Conservation (phyloP, 345 rosid genomes). For the Hibiscus mutabilis region DNA sequence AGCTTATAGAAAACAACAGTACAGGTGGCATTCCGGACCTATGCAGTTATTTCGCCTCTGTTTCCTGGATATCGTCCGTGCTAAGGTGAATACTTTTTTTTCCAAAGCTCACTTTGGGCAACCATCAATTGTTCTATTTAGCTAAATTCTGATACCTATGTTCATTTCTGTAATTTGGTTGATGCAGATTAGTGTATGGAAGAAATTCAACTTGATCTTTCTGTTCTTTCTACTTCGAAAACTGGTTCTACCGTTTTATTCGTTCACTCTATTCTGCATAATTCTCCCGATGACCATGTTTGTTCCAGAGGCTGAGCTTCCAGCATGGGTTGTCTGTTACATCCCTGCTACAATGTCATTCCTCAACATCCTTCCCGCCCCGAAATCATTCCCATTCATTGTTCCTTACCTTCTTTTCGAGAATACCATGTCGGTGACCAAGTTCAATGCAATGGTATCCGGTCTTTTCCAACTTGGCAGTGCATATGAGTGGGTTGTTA, state of each 20-base stretch:
- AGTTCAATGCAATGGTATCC: constrained; percentile 91
- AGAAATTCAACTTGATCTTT: constrained; percentile 88
- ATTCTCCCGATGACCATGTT: constrained; percentile 97
- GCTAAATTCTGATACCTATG: not conserved
- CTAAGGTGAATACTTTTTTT: constrained; percentile 43
- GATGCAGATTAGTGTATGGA: constrained; percentile 70
- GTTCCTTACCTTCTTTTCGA: constrained; percentile 96
- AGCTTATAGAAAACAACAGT: constrained; percentile 90
- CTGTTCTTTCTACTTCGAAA: constrained; percentile 85
- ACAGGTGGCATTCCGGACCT: constrained; percentile 97
- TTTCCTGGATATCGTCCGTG: constrained; percentile 58
- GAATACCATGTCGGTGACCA: constrained; percentile 95
- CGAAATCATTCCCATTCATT: constrained; percentile 84
- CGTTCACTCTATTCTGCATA: constrained; percentile 91
- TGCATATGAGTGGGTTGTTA: constrained; percentile 95
- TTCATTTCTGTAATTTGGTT: constrained; percentile 2
- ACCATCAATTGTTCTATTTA: no score
- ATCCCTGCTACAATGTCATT: constrained; percentile 95
- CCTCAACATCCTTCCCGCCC: constrained; percentile 88
- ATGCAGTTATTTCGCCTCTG: constrained; percentile 95
- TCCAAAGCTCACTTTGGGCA: no score
- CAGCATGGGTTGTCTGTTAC: constrained; percentile 90
- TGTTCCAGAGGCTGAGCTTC: constrained; percentile 87
- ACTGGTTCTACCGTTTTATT: constrained; percentile 81
- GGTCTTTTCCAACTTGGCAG: constrained; percentile 97